Evolutionary conservation across 2,329 filamentous ascomycete species (phyloP), one percentile per base, ranked within the genome.

Genomic region (Trichophyton benhamiae): DNA sequence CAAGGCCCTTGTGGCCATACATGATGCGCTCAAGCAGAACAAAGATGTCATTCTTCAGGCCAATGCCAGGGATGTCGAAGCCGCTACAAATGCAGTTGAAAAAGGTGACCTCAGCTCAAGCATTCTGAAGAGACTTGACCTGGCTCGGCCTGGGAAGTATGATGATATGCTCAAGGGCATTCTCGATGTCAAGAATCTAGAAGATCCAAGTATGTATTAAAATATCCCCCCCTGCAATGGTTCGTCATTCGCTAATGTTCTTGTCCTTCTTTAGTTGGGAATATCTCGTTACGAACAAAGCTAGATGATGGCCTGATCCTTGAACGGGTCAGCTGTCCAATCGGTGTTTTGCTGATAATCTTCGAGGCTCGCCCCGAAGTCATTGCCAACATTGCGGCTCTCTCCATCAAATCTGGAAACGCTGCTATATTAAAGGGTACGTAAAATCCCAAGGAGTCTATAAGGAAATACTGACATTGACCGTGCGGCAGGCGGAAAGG

Each of bases 121-220:
- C 70, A 81, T 97, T 25, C 83, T 96, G 36, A 94, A 95, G 69
- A 83, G 94, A 61, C 81, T 99, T 64, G 92, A 99, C 74, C 79
- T 99, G 57, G 85, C 84, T 57, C 87, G 88, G 73, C 83, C 85
- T 71, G 92, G 92, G 62, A 97, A 97, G 77, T 99, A 87, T 80
- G 91, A 96, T 70, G 94, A 97, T 71, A 97, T 99, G 94, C 80
- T 99, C 66, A 87, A 91, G 77, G 94, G 94, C 27, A 95, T 99
- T 64, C 76, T 95, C 63, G 90, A 96, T 75, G 94, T 99, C 64
- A 82, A 87, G 66, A 82, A 83, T 58, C 80, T 99, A 30, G 83
- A 88, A 57, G 94, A 99, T 76, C 94, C 94, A 66, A 83, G 89
- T 94, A 80, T 69, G 83, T n/a, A 78, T 20, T 20, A 25, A 63